Evolutionary conservation across 2,329 filamentous ascomycete genomes (phyloP), one percentile per base, ranked within the genome.

Genomic region (Botrytis fragariae): DNA sequence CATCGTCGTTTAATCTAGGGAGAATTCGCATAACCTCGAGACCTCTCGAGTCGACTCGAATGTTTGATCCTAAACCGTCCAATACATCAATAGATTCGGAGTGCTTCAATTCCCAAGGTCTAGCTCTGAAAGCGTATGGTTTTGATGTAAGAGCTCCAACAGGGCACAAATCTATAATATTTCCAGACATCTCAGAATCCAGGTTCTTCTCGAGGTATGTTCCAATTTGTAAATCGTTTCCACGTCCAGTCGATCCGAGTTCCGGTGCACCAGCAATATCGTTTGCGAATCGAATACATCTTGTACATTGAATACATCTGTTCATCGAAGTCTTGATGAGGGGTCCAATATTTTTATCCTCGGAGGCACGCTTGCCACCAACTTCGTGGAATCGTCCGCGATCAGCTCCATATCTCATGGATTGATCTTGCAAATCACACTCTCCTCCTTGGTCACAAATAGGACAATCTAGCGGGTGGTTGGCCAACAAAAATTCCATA

Each of bases 241-340:
- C 96, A 86, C 96, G 93, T 81, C 96, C 96, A 44, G 93, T 93
- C 51, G 95, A 97, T 78, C 96, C 96, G 80, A 99, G 89, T 84
- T 99, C 96, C 51, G 96, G 94, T 74, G 96, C 96, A 80, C 96
- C 96, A 75, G 96, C 96, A 80, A 99, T 88, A 81, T 99, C 96
- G 84, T 98, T 99, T 82, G 96, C 93, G 84, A 99, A 99, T 81
- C 96, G 94, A 79, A 99, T 90, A 85, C 96, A 99, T 81, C 96
- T 91, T 76, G 96, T 99, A 88, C 96, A 99, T 87, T 99, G 96
- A 81, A 99, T 99, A 84, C 96, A 99, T 83, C 96, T 90, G 88
- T 99, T 99, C 96, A 99, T 99, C 68, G 96, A 99, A 5, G 96
- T 99, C 90, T 99, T 99, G 85, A 99, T 93, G 78, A 99, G 84